Base-by-base conservation (phyloP, 345 rosid species). In the Sapria himalayana region DNA sequence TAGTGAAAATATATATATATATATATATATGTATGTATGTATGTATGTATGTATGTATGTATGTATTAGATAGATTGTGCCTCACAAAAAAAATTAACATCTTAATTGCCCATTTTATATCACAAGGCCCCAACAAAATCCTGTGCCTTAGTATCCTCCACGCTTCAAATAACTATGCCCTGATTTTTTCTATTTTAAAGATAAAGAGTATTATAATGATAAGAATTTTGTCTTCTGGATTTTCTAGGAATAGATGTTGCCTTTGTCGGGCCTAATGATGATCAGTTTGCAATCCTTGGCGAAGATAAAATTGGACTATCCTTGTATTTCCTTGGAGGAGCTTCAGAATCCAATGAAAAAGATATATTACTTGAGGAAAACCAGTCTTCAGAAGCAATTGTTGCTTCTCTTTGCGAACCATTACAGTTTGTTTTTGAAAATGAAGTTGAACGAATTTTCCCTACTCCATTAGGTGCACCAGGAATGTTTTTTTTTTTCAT, bases 201-300 rank as follows among this genome's bases (percentile, higher is more conserved):
- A 25, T 22, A 37, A 17, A 2, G 33, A 33, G 19, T 15, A 14
- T 19, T 21, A 25, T 29, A 18, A 22, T 46, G 21, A 4, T 22
- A 32, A 21, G 48, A 40, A 9, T 23, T 14, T 50, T 22, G 24
- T 21, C 11, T 33, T 29, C 33, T 27, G 29, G 35, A n/a, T 17
- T 49, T 42, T 54, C 19, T 55, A 77, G 91, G 98, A 46, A 67
- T 67, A 46, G 95, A 82, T 79, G 98, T 86, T 15, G 95, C 95
- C 40, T 79, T 89, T 45, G 66, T 89, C 25, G 93, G 98, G 38
- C 71, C 79, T 31, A 69, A 39, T 54, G 98, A 89, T 31, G 70
- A 71, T 58, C 93, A 89, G 22, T 89, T 89, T 71, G 93, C 69
- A 47, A 66, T 82, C 66, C 95, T 89, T 47, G 98, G 79, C 44